Base-by-base conservation (phyloP, 352 stramenopile genomes). In the Globisporangium lucens region DNA sequence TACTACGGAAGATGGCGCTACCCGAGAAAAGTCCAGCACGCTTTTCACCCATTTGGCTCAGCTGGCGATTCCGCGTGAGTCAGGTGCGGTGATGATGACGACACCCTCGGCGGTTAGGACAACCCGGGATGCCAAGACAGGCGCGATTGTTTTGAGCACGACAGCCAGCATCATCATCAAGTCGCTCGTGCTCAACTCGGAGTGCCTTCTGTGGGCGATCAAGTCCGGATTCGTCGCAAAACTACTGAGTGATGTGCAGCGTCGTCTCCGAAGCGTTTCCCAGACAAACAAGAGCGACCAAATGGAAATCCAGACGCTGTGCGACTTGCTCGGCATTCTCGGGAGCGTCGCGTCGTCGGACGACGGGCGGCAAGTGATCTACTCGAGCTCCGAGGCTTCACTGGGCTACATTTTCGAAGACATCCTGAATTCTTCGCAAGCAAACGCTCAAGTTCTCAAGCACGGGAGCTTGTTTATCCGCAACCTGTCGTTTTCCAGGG, bases 401-500 rank as follows among this genome's bases (percentile, higher is more conserved):
- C 66, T 90, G 6, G 66, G 63, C 3, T 38, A 79, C n/a, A 63
- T 90, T 47, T 27, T 89, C 9, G 75, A 74, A 15, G 84, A 92
- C 53, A 74, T 85, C 6, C 73, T 89, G 65, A 63, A 74, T 49
- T 75, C 74, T 38, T 36, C 38, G 7, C 41, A 63, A 13, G 27
- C 61, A 8, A 68, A 77, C 38, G 38, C 63, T 17, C 22, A 43
- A 0, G 69, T 88, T 61, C 69, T 75, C 29, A 60, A 61, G 13
- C 69, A 30, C 17, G 82, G 82, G 0, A 77, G 67, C 35, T 69
- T 89, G 33, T 77, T 89, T 8, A 12, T 92, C 35, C 78, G 84
- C 33, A 90, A 92, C 59, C 71, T 92, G 57, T 75, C 80, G 29
- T 70, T 89, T 4, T 83, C 78, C n/a, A 71, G 79, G 61, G 56